A percentile compares a stretch with the other conserved stretches of the same genome.
These are phyloP conservation scores for Ogataea populi-albae DNA, from an alignment of 805 yeast genomes.

Conservation along the genomic window DNA sequence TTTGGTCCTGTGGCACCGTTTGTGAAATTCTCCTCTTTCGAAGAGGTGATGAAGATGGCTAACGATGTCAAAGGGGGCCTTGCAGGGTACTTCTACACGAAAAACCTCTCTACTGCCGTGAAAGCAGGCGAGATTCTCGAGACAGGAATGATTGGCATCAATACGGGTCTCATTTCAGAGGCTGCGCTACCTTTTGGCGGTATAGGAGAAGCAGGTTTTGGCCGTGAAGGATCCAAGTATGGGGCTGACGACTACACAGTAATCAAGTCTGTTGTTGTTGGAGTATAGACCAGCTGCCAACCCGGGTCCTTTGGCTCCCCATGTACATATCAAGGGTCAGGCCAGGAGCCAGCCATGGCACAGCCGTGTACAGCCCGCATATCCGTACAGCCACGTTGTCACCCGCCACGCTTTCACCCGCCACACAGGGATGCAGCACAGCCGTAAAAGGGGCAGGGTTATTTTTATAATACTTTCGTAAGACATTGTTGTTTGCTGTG, in stretches of 20 bases:
- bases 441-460: too few relatives aligned
- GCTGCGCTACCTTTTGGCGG: conserved; percentile 71
- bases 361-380: too few relatives aligned
- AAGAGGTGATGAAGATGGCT: conserved; percentile 55
- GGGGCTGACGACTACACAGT: conserved; percentile 70
- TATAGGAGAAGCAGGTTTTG: conserved; percentile 69
- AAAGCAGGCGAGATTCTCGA: conserved; percentile 59
- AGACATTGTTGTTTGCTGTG: too few relatives aligned
- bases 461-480: too few relatives aligned
- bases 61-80: conserved; percentile 65
- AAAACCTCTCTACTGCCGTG: conserved; percentile 48
- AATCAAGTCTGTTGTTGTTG: conserved; percentile 58
- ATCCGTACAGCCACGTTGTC: neutral
- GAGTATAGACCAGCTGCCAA: too few relatives aligned
- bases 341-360: too few relatives aligned
- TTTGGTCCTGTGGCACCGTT: conserved; percentile 79
- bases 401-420: neutral
- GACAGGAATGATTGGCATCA: conserved; percentile 77
- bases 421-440: too few relatives aligned
- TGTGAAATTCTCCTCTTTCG: conserved; percentile 52
- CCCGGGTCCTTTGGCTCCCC: too few relatives aligned
- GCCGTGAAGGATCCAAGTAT: conserved; percentile 72
- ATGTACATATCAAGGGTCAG: too few relatives aligned
- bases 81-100: conserved; percentile 69
- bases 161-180: conserved; percentile 67